Evolutionary conservation across 2,329 filamentous ascomycete species (phyloP).

Genomic region (Pseudohalonectria lignicola): DNA sequence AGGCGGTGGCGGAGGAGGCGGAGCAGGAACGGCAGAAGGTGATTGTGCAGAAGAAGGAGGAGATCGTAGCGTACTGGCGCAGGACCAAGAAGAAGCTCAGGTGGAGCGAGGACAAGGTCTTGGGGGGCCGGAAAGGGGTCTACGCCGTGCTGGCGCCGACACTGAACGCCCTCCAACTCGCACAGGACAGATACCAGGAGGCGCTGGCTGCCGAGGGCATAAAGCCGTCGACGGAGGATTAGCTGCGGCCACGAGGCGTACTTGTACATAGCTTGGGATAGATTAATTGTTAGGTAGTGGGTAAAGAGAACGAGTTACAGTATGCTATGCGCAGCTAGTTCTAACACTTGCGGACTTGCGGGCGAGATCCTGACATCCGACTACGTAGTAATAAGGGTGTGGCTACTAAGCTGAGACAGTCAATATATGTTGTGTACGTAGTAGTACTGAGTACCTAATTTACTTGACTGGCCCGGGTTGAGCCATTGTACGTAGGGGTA

Average conservation of each 20-base stretch:
- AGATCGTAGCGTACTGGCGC: slow-evolving; percentile 60
- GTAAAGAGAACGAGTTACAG: too few relatives aligned
- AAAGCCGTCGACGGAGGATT: slow-evolving; percentile 8
- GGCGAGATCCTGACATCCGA: too few relatives aligned
- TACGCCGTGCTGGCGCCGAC: slow-evolving; percentile 67
- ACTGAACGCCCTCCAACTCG: slow-evolving; percentile 57
- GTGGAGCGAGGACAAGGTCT: slow-evolving; percentile 56
- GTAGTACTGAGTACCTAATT: too few relatives aligned
- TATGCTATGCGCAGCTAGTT: too few relatives aligned
- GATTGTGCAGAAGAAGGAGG: slow-evolving; percentile 55
- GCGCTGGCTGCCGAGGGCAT: slow-evolving; percentile 12
- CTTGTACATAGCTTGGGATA: too few relatives aligned
- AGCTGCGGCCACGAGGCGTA: slow-evolving; percentile 15
- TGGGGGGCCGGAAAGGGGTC: slow-evolving; percentile 68
- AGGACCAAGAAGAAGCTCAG: slow-evolving; percentile 63
- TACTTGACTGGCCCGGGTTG: too few relatives aligned
- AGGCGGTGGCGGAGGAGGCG: slow-evolving; percentile 68
- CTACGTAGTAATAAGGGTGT: too few relatives aligned
- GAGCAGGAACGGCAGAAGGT: slow-evolving; percentile 61
- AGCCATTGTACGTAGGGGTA: too few relatives aligned
- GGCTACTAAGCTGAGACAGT: too few relatives aligned
- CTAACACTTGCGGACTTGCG: too few relatives aligned
- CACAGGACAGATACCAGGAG: slow-evolving; percentile 27
- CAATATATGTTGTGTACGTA: too few relatives aligned
- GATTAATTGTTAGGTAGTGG: too few relatives aligned